Base-by-base conservation (phyloP, 2,329 filamentous ascomycete species). In the Fusarium nelsonii region DNA sequence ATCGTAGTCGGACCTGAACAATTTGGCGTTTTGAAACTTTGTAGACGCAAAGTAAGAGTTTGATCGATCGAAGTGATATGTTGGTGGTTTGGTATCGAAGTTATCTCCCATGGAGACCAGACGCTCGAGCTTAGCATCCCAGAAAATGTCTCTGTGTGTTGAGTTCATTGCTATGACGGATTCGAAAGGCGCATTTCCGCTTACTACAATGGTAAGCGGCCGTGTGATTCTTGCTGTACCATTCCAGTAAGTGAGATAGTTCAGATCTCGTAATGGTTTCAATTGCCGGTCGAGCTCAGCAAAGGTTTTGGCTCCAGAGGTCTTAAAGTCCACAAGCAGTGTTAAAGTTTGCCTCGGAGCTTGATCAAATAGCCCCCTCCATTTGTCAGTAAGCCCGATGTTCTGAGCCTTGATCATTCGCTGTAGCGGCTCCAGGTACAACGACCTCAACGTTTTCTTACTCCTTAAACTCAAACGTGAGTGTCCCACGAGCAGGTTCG, bases 31-130 rank as follows among this genome's bases (percentile, higher is more conserved):
- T 39, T 49, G 10, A 8, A 65, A 65, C 11, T 28, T 34, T 1
- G 63, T 65, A 1, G 63, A 65, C 0, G 63, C 63, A 8, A 49
- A 65, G 8, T 65, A 65, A 15, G 63, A 65, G 23, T 65, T 65
- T 3, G 61, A 65, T 3, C 6, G 37, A 9, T 65, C 55, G 37
- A 45, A 65, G 15, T 32, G 59, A 4, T 32, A 65, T 4, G 37
- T 50, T 0, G 63, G 63, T 10, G 61, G 63, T 4, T 30, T 44
- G 8, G 48, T 55, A 2, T 16, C 8, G 11, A 65, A 65, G 16
- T 65, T 18, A 1, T 65, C 61, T 9, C 55, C 61, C 1, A 14
- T 12, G 0, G 61, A 48, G 15, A 40, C 30, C 1, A 65, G 28
- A 3, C 33, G 8, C 11, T 65, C 63, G 0, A 65, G 63, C 16